These are phyloP conservation scores for Pseudopediastrum boryanum DNA, from an alignment of 139 green algal species.

Conservation along the genomic window DNA sequence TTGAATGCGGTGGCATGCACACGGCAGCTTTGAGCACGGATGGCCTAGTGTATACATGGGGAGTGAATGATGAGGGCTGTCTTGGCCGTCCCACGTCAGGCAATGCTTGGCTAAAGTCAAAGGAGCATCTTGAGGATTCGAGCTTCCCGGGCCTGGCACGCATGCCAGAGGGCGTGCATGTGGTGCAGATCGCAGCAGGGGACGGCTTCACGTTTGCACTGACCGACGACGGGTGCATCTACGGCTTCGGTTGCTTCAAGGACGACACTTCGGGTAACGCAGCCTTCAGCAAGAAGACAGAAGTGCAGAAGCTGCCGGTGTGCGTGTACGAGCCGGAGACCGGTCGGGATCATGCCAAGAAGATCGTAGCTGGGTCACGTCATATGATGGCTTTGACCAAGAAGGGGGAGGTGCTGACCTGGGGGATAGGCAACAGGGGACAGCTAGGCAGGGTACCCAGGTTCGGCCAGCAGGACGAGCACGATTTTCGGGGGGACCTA, in stretches of 20 bases:
- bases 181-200: constrained; percentile 77
- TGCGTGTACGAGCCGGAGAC: constrained; percentile 55
- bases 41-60: constrained; percentile 76
- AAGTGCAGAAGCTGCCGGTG: constrained; percentile 47
- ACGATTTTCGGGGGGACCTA: constrained; percentile 34
- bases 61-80: constrained; percentile 93
- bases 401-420: constrained; percentile 72
- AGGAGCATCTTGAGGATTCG: constrained; percentile 35
- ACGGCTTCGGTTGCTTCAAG: constrained; percentile 88
- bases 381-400: constrained; percentile 71
- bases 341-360: constrained; percentile 9
- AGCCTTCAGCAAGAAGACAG: constrained; percentile 64
- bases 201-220: constrained; percentile 86
- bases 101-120: constrained; percentile 38
- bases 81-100: constrained; percentile 72
- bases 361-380: constrained; percentile 49
- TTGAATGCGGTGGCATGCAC: constrained; percentile 91
- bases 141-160: constrained; percentile 34
- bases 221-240: constrained; percentile 70
- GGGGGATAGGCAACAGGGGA: constrained; percentile 81
- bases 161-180: constrained; percentile 17
- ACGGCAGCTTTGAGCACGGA: constrained; percentile 70
- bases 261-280: constrained; percentile 72
- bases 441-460: constrained; percentile 79
- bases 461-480: constrained; percentile 33